Base-by-base conservation (phyloP, 1,284 basidiomycete genomes). In the Cryptococcus sp. region DNA sequence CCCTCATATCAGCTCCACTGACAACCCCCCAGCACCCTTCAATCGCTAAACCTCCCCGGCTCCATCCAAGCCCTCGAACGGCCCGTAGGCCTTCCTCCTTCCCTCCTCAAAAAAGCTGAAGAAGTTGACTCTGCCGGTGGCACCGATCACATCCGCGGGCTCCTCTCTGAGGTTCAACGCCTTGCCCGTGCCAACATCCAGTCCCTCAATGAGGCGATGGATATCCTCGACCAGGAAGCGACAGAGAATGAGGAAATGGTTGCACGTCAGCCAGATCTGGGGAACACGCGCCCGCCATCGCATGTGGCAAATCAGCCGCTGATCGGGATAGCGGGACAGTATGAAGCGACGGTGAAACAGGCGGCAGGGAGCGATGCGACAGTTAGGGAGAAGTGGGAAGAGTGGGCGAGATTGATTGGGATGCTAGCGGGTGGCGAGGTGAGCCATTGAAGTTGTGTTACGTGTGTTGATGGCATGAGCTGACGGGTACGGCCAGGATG, bases 61-160 rank as follows among this genome's bases (percentile, higher is more conserved):
- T 83, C 89, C 0, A 81, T 98, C 33, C 91, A 98, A 70, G 92
- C 92, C 0, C 79, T 96, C 2, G 91, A 96, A 64, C 82, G 87
- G 38, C 89, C 89, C 0, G 83, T 91, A 37, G 91, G 91, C 6
- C 79, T 98, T 6, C 95, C 96, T 1, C 89, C 91, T 0, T 90
- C 90, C 60, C 77, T 98, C 15, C 75, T 98, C 43, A 84, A 84
- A 60, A 92, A 92, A 74, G 88, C 90, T 0, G 88, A 91, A 70
- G 89, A 96, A 72, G 85, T 98, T 1, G 83, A 88, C 44, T 75
- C 83, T 0, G 86, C 89, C 53, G 85, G 91, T 56, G 93, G 93
- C 0, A 82, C 86, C 0, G 79, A 82, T 16, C 82, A 84, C 43
- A 85, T 98, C 20, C 84, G 87, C 63, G 80, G 82, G 9, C 84